Evolutionary conservation across 345 rosid species (phyloP).

Genomic region (Cardamine chenopodiifolia): DNA sequence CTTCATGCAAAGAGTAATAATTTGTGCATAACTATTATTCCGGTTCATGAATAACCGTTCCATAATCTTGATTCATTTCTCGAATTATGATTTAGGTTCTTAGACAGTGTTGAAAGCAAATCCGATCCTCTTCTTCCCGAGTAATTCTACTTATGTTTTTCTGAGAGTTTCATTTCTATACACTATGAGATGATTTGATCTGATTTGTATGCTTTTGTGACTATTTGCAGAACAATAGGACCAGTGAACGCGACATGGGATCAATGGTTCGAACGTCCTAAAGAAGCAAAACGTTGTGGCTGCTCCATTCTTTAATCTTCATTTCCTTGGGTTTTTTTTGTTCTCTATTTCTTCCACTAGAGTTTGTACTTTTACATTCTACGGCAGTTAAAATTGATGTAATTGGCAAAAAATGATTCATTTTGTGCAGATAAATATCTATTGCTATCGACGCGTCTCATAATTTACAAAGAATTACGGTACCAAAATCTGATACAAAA

Average conservation of each 20-base stretch:
- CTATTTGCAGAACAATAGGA: conserved; percentile 62
- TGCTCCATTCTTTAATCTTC: conserved; percentile 66
- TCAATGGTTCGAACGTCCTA: conserved; percentile 83
- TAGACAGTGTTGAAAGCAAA: conserved; percentile 52
- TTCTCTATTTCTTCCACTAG: conserved; percentile 6
- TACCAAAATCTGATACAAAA: conserved; percentile 17
- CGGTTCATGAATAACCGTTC: neutral
- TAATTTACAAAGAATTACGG: conserved; percentile 5
- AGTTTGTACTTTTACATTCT: conserved; percentile 31
- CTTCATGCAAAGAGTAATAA: conserved; percentile 75
- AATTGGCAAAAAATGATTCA: conserved; percentile 33
- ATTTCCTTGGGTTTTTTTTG: neutral
- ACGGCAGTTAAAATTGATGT: conserved; percentile 29
- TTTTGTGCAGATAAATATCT: conserved; percentile 42
- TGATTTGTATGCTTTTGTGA: conserved; percentile 16
- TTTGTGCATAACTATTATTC: neutral
- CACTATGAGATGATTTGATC: neutral
- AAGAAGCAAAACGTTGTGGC: conserved; percentile 64
- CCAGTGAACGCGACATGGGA: conserved; percentile 79
- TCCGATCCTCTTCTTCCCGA: conserved; percentile 79
- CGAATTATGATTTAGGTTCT: conserved; percentile 50
- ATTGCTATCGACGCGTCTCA: neutral
- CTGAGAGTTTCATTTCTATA: neutral
- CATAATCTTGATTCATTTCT: conserved; percentile 5
- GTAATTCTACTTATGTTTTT: conserved; percentile 45